Evolutionary conservation across 345 rosid species (phyloP), one percentile per base, ranked within the genome.

Genomic region (Melastoma malabathricum): DNA sequence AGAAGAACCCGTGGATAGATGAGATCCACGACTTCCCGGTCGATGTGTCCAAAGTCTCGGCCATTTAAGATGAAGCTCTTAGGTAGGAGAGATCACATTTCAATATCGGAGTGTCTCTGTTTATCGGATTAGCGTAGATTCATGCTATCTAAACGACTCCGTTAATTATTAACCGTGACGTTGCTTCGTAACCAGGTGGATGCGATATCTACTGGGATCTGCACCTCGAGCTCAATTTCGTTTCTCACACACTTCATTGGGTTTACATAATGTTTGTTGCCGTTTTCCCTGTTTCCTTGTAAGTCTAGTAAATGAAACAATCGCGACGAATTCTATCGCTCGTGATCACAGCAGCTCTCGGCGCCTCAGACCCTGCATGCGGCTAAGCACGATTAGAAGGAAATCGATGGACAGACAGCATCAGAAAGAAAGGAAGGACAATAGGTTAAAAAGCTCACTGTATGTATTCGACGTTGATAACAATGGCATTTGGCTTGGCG

Each of bases 1-100:
- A 77, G 70, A 76, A 70, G 56, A 76, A 52, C 54, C 78, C 76
- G 12, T 76, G 78, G 82, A 70, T 58, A 61, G 76, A 73, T 17
- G 82, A 77, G 68, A 68, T 77, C 50, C 54, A 70, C 47, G 41
- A 65, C 12, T 73, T 73, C 66, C 79, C 76, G 0, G 70, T 68
- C 19, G 74, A 73, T 41, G 68, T 68, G 47, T 73, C 75, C 4
- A 70, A 50, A 18, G 29, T 68, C 27, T 62, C 75, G 15, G 48
- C 69, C 50, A 43, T 76, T 56, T 56, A 59, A 57, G 46, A 31
- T 18, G 46, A 17, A 12, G 48, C 12, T 43, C n/a, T 13, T 15
- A 41, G 44, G 41, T 43, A 44, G 41, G 2, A 44, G 15, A 43
- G 44, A 9, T 6, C 44, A 16, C 5, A 5, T n/a, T 25, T 25